Evolutionary conservation across 148 eudicot species (phyloP).

Genomic region (Rhododendron ferrugineum): DNA sequence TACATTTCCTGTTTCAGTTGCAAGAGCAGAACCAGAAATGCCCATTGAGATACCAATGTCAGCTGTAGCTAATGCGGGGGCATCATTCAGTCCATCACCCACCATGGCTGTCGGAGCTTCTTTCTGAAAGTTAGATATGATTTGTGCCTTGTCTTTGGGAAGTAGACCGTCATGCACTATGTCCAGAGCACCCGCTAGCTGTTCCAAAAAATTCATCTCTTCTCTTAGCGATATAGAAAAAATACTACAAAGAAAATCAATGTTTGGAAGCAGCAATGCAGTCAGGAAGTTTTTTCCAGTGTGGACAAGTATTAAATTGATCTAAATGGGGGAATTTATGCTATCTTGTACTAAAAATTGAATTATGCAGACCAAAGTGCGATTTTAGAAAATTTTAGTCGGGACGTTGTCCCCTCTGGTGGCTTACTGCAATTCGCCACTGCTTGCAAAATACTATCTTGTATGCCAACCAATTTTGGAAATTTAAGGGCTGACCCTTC

Average conservation of each 20-base stretch:
- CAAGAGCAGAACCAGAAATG: conserved; percentile 86
- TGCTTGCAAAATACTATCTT: not conserved
- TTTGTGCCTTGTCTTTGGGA: conserved; percentile 74
- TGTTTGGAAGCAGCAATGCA: not conserved
- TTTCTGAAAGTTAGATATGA: conserved; percentile 50
- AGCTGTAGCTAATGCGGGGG: conserved; percentile 90
- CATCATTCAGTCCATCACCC: conserved; percentile 95
- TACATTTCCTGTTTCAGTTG: conserved; percentile 77
- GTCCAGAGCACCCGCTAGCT: conserved; percentile 64
- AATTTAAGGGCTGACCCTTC: not conserved
- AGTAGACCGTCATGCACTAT: conserved; percentile 65
- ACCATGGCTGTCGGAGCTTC: conserved; percentile 70
- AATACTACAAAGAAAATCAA: too few species aligned
- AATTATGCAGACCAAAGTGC: not conserved
- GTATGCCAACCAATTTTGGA: not conserved
- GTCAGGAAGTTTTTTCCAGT: not conserved
- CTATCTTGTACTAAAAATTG: not conserved
- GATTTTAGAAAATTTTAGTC: not conserved
- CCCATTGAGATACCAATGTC: conserved; percentile 97
- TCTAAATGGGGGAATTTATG: not conserved
- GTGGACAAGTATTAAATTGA: not conserved
- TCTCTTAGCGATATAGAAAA: too few species aligned
- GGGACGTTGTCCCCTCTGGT: not conserved
- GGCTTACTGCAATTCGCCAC: not conserved
- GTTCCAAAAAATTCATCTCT: conserved; percentile 11